Evolutionary conservation across 345 rosid genomes (phyloP), one percentile per base, ranked within the genome.

Genomic region (Hibiscus trionum): DNA sequence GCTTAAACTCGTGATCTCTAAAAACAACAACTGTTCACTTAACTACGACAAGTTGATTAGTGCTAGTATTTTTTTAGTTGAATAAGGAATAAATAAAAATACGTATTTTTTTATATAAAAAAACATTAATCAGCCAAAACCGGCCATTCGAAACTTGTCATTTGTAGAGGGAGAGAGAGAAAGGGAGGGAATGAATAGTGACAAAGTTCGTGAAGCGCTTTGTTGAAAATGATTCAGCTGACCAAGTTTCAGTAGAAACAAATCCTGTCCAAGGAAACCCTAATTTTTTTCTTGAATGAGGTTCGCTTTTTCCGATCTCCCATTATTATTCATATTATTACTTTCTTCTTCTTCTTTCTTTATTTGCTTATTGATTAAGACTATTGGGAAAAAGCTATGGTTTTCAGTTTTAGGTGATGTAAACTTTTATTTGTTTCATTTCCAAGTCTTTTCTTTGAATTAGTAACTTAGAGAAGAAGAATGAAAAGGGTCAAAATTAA

Each of bases 271-370:
- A 42, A 4, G 8, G 24, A 49, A 49, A 49, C 71, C 70, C 71
- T 66, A 66, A 24, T 66, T 47, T 66, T 66, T 66, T 19, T 65
- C 39, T 66, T 66, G 71, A 47, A 66, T 66, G 71, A 66, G 71
- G 71, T 66, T 66, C 26, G 21, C 16, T 26, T 26, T 24, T 21
- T 26, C 0, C 14, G 7, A 11, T 66, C 58, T 2, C 14, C 7
- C 5, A 6, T 37, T 37, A 37, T 6, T 37, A 37, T 37, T 37
- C 35, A 31, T 37, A 37, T 37, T 37, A 37, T 37, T 37, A 5
- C 5, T 5, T 1, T 37, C 8, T 1, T 37, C 12, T 42, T 62
- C 1, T 46, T 44, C 12, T 42, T 3, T 15, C 21, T 42, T 11
- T 63, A 14, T 37, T 17, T 39, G 17, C 11, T 37, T 10, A 3